Base-by-base conservation (phyloP, 2,329 filamentous ascomycete species). In the Clathrospora elynae region DNA sequence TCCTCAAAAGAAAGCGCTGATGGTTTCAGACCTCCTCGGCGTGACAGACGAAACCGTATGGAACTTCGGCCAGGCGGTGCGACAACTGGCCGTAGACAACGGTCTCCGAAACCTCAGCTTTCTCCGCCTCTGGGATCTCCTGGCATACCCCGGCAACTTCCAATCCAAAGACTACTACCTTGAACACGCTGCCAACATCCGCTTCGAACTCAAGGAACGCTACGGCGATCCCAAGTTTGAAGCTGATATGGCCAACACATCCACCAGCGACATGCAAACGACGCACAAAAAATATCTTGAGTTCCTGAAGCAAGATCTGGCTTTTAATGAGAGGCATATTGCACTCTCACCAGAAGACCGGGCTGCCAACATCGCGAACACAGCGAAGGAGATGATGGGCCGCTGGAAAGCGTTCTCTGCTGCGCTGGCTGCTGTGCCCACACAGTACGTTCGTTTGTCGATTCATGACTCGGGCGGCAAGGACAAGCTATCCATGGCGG, bases 21-120 rank as follows among this genome's bases (percentile, higher is more conserved):
- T 8, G 6, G 2, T 13, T 5, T n/a, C 31, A 67, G 72, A 75
- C 49, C 60, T 76, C 1, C 62, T 75, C 8, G 68, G 70, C 10
- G 68, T 76, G 11, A 54, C 72, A 1, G 73, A 75, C 24, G 66
- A 69, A 13, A 69, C 65, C 4, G 71, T 73, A 1, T 75, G 72
- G 71, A 64, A 69, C 57, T 75, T 32, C 60, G 65, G 48, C 6
- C 45, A 49, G 24, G 46, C 43, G 2, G 49, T 56, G 10, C 50
- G 54, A 16, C 40, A 53, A 14, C 43, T 59, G 5, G 43, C 56
- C 7, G 28, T 37, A 13, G 38, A 49, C 3, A 49, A 60, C 29
- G 40, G 44, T n/a, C 48, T 55, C 24, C 32, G 42, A 58, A 44
- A 61, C 24, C 32, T 60, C 11, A 49, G 49, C 37, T 60, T 58